Percentiles rank a stretch among this genome's conserved stretches.
These are phyloP conservation scores for Testicularia cyperi DNA, from an alignment of 1,284 basidiomycete species.

Conservation along the genomic window DNA sequence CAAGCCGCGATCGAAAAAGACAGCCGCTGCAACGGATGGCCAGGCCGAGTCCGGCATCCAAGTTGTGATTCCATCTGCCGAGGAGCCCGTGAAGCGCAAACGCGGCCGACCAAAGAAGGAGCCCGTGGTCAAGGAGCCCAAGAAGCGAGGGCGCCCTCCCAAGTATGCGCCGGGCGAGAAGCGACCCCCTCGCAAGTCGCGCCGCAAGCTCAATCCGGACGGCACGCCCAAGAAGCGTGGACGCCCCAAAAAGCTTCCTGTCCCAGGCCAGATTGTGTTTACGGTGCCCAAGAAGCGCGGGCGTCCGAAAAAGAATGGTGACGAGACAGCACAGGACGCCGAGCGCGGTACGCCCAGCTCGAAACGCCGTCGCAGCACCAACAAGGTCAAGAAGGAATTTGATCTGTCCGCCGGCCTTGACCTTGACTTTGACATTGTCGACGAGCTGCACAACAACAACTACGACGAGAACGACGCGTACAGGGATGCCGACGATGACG, in stretches of 20 bases:
- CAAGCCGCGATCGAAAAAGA: too few relatives aligned
- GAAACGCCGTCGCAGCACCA: not conserved
- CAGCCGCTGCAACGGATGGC: too few relatives aligned
- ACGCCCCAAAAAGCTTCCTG: slow-evolving; percentile 24
- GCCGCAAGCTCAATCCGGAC: slow-evolving; percentile 30
- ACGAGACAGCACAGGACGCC: slow-evolving; percentile 1
- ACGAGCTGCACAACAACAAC: too few relatives aligned
- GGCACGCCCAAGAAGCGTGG: slow-evolving; percentile 25
- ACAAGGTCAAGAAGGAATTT: slow-evolving; percentile 26
- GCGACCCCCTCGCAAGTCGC: slow-evolving; percentile 4
- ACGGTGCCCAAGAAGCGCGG: slow-evolving; percentile 32
- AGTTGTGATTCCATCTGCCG: slow-evolving; percentile 17
- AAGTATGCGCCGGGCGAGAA: slow-evolving; percentile 29
- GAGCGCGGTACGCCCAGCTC: slow-evolving; percentile 1
- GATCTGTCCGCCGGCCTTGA: slow-evolving; percentile 31
- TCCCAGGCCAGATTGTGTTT: slow-evolving; percentile 20
- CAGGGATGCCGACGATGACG: slow-evolving; percentile 9
- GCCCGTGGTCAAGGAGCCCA: slow-evolving; percentile 9
- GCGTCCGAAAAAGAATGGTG: slow-evolving; percentile 20
- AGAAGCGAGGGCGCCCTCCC: slow-evolving; percentile 32
- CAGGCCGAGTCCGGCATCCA: too few relatives aligned
- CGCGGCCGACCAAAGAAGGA: slow-evolving; percentile 21
- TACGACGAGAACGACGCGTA: slow-evolving; percentile 9
- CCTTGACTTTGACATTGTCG: slow-evolving; percentile 7
- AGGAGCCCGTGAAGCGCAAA: slow-evolving; percentile 3